Conservation (phyloP, 1,284 basidiomycete genomes). For the Thelephora terrestris region DNA sequence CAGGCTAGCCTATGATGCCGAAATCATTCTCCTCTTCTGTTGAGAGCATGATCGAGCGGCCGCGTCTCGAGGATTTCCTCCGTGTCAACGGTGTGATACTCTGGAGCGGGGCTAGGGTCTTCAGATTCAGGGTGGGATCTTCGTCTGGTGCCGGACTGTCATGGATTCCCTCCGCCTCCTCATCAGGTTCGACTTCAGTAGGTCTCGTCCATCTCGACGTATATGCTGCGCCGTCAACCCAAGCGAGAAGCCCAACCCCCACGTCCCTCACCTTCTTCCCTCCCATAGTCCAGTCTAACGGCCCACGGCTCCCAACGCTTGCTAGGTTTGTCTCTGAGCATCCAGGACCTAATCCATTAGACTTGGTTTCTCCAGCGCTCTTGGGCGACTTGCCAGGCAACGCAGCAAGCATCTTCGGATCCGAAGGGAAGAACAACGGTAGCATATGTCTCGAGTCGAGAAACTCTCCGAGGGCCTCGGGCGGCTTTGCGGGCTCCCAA, state of each 20-base stretch:
- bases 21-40: no score
- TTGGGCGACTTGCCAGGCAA: constrained; percentile 36
- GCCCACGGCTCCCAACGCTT: constrained; percentile 28
- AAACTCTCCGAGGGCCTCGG: constrained; percentile 78
- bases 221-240: constrained; percentile 55
- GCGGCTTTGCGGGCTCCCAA: constrained; percentile 70
- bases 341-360: constrained; percentile 17
- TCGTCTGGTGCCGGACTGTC: constrained; percentile 17
- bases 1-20: no score
- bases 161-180: constrained; percentile 23
- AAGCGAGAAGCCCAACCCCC: constrained; percentile 46
- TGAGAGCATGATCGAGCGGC: no score
- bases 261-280: constrained; percentile 52
- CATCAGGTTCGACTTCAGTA: constrained; percentile 25
- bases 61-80: constrained; percentile 36
- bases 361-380: constrained; percentile 26
- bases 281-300: constrained; percentile 46
- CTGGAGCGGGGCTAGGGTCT: no score
- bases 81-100: constrained; percentile 52
- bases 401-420: constrained; percentile 70
- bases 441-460: constrained; percentile 91
- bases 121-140: constrained; percentile 11
- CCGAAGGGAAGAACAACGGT: constrained; percentile 74
- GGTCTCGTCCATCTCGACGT: constrained; percentile 31
- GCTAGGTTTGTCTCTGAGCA: constrained; percentile 24